A percentile compares a stretch with the other conserved stretches of the same genome.
phyloP scores from a whole-genome alignment of 2,329 filamentous ascomycete species.

The Penicillium janthinellum region DNA sequence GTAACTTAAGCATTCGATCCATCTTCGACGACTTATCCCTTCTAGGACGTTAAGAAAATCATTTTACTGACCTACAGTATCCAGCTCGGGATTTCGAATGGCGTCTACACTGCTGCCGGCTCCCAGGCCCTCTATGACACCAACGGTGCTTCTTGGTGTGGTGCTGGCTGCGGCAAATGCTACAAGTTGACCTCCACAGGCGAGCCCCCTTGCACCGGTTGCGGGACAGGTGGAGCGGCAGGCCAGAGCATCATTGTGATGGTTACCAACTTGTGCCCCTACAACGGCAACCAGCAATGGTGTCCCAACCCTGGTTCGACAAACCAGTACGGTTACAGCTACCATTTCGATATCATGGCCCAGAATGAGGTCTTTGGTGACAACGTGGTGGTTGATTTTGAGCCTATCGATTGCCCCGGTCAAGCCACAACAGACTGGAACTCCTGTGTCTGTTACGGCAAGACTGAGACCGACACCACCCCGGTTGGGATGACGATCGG shows the following conservation, averaged over 20 bases:
- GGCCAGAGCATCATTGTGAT: conserved; percentile 31
- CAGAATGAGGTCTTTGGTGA: conserved; percentile 36
- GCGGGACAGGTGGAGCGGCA: conserved; percentile 24
- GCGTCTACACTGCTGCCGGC: conserved; percentile 28
- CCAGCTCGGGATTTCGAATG: neutral
- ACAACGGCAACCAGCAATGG: conserved; percentile 40
- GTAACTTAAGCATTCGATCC: conserved; percentile 14
- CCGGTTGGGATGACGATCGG: conserved; percentile 4
- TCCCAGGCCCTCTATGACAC: conserved; percentile 29
- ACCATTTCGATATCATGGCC: conserved; percentile 44
- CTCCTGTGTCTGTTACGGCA: conserved; percentile 29
- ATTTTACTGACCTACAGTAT: neutral
- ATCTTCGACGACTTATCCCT: neutral
- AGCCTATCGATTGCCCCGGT: conserved; percentile 33
- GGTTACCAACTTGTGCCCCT: conserved; percentile 42
- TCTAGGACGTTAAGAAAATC: too few species aligned
- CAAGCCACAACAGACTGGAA: conserved; percentile 27
- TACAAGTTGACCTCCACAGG: conserved; percentile 29
- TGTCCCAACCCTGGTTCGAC: conserved; percentile 34
- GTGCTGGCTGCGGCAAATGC: conserved; percentile 30
- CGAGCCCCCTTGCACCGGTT: conserved; percentile 20
- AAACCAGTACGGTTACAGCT: conserved; percentile 39
- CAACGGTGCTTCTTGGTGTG: conserved; percentile 26
- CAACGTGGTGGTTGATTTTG: conserved; percentile 39
- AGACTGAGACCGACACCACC: conserved; percentile 16